Conservation (phyloP, 1,284 basidiomycete genomes). For the Ustilago cynodontis region DNA sequence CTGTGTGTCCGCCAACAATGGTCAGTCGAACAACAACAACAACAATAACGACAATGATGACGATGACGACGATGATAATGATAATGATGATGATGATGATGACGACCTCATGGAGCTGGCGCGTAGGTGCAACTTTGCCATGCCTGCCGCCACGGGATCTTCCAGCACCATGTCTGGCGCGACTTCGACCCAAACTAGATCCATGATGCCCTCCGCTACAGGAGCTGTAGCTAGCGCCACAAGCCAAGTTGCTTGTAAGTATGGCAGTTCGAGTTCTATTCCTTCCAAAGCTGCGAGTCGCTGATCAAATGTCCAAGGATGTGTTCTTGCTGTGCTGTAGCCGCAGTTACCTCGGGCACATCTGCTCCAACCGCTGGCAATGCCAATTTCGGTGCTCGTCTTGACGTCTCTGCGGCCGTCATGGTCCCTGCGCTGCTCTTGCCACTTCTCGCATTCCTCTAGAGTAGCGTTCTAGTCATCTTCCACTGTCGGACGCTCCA, state of each 20-base stretch:
- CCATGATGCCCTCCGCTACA: background rate
- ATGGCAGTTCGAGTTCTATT: background rate
- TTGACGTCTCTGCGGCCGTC: too few species aligned
- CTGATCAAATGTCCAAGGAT: too few species aligned
- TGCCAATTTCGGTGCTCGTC: too few species aligned
- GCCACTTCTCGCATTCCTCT: too few species aligned
- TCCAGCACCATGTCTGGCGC: background rate
- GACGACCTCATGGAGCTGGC: conserved; percentile 5
- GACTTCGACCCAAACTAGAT: background rate
- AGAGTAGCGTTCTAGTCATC: too few species aligned
- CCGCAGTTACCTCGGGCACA: too few species aligned
- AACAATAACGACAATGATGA: background rate
- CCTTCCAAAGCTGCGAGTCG: too few species aligned
- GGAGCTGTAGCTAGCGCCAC: background rate
- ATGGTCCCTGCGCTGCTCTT: too few species aligned
- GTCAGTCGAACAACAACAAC: background rate
- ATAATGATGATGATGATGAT: background rate
- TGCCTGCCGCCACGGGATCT: background rate
- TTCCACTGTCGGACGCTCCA: too few species aligned
- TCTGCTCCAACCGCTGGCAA: too few species aligned
- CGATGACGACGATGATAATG: background rate
- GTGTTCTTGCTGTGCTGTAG: too few species aligned
- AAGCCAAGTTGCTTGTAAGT: background rate
- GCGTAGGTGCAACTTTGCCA: conserved; percentile 1
- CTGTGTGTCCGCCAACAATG: conserved; percentile 1